Evolutionary conservation across 2,329 filamentous ascomycete genomes (phyloP), one percentile per base, ranked within the genome.

Genomic region (Colletotrichum phormii): DNA sequence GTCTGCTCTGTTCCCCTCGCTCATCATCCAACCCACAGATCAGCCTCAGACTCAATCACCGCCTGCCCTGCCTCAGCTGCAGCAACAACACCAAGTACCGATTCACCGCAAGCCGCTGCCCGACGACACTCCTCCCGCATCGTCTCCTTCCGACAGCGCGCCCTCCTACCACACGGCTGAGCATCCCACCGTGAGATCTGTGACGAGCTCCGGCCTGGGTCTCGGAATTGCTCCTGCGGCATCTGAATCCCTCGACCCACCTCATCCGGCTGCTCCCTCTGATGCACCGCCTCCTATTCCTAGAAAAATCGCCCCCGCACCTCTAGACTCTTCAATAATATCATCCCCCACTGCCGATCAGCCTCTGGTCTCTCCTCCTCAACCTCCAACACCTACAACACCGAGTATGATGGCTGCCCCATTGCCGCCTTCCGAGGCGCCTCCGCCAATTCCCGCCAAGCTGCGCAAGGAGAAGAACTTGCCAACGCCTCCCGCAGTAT

Each of bases 1-100:
- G 55, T 83, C 82, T 54, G 79, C 80, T 24, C 76, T 83, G 54
- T 76, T 83, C 59, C 83, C 82, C 60, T 79, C 81, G 76, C 83
- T 85, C 79, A 84, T 81, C 59, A 65, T 80, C 68, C 78, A 79
- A 54, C 74, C 78, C 62, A 71, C 78, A 79, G 82, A 82, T 74
- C 67, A 77, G 46, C 67, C 75, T 42, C 75, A 75, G 66, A 67
- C 75, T 18, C 70, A 35, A 57, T 46, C 58, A n/a, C 70, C 29
- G 66, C 59, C 65, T 68, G 62, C 61, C 31, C 67, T 66, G 31
- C 68, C n/a, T 31, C 42, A 64, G 67, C 51, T 66, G 67, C 75
- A 62, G 71, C 75, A 53, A 73, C 67, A 76, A 8, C 53, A 55
- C 53, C 57, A 49, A 49, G 42, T 71, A 31, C 67, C 67, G 55